phyloP scores from a whole-genome alignment of 2,329 filamentous ascomycete species.

The Rutstroemia sp. region DNA sequence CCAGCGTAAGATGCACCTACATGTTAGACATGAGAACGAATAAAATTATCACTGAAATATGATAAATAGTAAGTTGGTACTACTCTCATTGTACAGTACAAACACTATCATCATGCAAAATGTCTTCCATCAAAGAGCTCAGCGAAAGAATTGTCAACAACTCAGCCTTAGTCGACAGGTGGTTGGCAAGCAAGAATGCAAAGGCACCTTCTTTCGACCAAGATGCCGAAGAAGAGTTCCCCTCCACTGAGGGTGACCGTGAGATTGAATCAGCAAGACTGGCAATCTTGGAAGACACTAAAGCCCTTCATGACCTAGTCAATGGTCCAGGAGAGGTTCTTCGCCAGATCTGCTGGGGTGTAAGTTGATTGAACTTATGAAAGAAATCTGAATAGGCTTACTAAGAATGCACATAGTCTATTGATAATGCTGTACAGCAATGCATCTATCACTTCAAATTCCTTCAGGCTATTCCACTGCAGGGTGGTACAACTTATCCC shows the following conservation, averaged over 20 bases:
- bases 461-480: neutral
- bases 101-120: neutral
- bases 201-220: neutral
- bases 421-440: neutral
- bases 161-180: neutral
- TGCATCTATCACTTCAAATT: slow-evolving; percentile 2
- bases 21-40: no score
- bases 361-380: neutral
- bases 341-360: neutral
- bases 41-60: no score
- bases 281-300: neutral
- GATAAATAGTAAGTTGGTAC: no score
- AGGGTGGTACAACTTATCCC: neutral
- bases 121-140: slow-evolving; percentile 1
- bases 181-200: neutral
- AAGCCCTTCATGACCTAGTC: neutral
- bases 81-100: no score
- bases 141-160: slow-evolving; percentile 1
- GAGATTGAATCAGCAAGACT: neutral
- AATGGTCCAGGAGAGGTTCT: neutral
- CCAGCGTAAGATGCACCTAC: neutral
- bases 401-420: neutral
- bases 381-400: neutral
- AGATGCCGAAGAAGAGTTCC: neutral
- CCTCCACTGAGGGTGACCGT: neutral